Conservation (phyloP, 2,329 filamentous ascomycete genomes). For the Calonectria crousiana region DNA sequence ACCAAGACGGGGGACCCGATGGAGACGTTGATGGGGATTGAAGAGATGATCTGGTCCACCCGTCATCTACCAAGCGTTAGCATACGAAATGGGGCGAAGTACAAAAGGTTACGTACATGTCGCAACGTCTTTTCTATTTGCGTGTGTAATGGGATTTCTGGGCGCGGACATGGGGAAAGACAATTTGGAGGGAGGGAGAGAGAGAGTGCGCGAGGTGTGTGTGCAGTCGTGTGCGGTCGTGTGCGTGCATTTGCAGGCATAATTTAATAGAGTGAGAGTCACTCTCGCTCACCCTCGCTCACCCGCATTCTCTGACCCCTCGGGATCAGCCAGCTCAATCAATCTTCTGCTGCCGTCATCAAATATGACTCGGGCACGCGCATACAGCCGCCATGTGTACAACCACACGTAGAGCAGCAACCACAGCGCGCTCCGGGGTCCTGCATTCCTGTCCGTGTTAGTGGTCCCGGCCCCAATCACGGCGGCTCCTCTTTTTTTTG, state of each 20-base stretch:
- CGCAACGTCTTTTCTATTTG: conserved; percentile 17
- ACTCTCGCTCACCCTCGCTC: neutral
- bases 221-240: neutral
- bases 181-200: neutral
- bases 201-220: neutral
- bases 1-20: conserved; percentile 16
- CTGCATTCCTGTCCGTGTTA: conserved; percentile 27
- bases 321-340: neutral
- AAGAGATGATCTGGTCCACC: conserved; percentile 42
- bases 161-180: neutral
- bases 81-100: conserved; percentile 33
- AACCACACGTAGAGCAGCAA: neutral
- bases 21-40: conserved; percentile 28
- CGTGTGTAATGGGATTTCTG: neutral
- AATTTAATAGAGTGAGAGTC: neutral
- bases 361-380: conserved; percentile 3
- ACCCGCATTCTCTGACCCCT: neutral
- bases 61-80: conserved; percentile 30
- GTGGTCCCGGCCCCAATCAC: conserved; percentile 15
- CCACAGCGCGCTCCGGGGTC: conserved; percentile 9
- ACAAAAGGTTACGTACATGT: conserved; percentile 19
- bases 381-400: conserved; percentile 1
- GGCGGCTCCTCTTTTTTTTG: neutral
- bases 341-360: neutral
- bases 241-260: neutral